Percentiles rank a stretch among this genome's conserved stretches.
phyloP scores from a whole-genome alignment of 148 eudicot genomes.

The Rheum nobile region DNA sequence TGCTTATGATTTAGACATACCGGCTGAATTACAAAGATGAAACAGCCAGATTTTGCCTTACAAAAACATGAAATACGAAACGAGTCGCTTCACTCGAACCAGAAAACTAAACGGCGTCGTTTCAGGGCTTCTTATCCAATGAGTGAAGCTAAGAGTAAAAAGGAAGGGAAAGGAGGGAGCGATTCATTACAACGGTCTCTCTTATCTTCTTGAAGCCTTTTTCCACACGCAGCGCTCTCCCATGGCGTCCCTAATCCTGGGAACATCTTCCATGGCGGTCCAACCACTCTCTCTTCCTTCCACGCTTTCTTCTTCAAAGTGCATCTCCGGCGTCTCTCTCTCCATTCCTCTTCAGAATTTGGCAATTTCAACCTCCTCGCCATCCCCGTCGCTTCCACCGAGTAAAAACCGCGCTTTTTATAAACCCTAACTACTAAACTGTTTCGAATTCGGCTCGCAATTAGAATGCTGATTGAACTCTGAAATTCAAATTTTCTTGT shows the following conservation, averaged over 20 bases:
- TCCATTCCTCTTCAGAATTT: slow-evolving; percentile 14
- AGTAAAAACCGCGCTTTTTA: slow-evolving; percentile 19
- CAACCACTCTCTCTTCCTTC: slow-evolving; percentile 14
- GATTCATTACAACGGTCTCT: background rate
- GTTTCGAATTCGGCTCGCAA: background rate
- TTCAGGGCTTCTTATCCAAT: background rate
- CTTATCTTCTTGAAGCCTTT: background rate
- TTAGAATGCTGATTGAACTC: background rate
- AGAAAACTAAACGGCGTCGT: background rate
- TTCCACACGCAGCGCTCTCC: background rate
- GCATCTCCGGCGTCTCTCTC: slow-evolving; percentile 17
- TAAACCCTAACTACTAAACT: background rate
- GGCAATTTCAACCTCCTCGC: slow-evolving; percentile 23
- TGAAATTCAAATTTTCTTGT: background rate
- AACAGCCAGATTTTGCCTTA: background rate
- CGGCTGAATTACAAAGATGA: too few relatives aligned
- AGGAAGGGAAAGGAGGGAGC: background rate
- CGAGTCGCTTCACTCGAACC: background rate
- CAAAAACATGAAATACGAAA: background rate
- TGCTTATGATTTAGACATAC: too few relatives aligned
- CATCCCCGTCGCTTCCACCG: slow-evolving; percentile 26
- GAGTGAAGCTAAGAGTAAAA: background rate
- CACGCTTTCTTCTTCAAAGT: slow-evolving; percentile 24
- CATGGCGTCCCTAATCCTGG: slow-evolving; percentile 45
- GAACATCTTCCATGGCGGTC: slow-evolving; percentile 39